Base-by-base conservation (phyloP, 345 rosid genomes). In the Cardamine resedifolia region DNA sequence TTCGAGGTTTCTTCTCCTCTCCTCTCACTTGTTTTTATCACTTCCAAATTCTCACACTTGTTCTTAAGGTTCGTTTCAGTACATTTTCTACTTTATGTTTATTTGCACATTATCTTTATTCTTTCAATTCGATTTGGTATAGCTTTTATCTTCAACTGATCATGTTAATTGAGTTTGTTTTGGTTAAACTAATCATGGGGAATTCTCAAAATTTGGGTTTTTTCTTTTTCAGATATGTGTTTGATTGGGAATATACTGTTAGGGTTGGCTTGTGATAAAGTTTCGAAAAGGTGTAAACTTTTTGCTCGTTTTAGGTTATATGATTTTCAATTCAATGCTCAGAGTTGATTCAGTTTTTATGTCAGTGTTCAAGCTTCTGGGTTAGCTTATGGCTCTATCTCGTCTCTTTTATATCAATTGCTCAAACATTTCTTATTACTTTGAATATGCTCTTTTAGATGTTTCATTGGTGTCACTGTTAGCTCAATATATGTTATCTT, bases 1-100 rank as follows among this genome's bases (percentile, higher is more conserved):
- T 16, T 69, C 70, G 65, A 76, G 79, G 76, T 70, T 68, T 68
- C 56, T 51, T 60, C 58, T 66, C 56, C 62, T 44, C 57, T 68
- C 59, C 43, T 58, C 67, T 52, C 58, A 66, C 58, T 65, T 50
- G 27, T 50, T 41, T 23, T 48, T 23, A 11, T 67, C 61, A 51
- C 73, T 67, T 48, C 43, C 30, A 39, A 20, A 28, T 16, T 75
- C 73, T 59, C 68, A 59, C n/a, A 39, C 61, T 28, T 48, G 10
- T 74, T 66, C 62, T 74, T 66, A 4, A 58, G 24, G 30, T 52
- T 49, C n/a, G 26, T 58, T 55, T 55, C 21, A 24, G 23, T 41
- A 16, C 10, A 16, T n/a, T n/a, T 44, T 16, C 10, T 44, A 44
- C 21, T 44, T 44, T 15, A 0, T 15, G 18, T 15, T 19, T 34